Conservation (phyloP, 306 rosid species). For the Lathyrus sativus region DNA sequence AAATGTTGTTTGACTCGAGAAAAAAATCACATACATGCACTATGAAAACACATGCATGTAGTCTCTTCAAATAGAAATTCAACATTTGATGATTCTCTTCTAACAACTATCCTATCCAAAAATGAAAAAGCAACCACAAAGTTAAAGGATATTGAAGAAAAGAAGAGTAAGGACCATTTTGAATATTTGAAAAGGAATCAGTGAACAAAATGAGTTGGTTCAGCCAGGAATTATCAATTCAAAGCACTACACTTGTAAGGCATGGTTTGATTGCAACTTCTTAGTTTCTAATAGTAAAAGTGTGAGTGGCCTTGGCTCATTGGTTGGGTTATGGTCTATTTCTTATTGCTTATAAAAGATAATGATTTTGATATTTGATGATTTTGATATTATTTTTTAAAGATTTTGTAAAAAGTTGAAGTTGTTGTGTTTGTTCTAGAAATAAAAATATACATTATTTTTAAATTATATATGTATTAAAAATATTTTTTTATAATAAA, state of each 20-base stretch:
- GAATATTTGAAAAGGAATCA: not conserved
- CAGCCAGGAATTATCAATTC: not conserved
- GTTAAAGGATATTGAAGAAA: not conserved
- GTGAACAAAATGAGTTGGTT: conserved; percentile 2
- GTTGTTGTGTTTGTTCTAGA: no score
- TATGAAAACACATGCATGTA: conserved; percentile 17
- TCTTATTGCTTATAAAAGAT: no score
- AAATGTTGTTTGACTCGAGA: conserved; percentile 17
- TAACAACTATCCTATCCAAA: not conserved
- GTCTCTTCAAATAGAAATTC: conserved; percentile 30
- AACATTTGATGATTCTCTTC: conserved; percentile 14
- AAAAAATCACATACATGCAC: conserved; percentile 11
- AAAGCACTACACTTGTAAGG: not conserved
- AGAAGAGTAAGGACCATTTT: conserved; percentile 5
- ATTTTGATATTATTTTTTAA: no score
- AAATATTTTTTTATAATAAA: no score
- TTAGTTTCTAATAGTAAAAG: not conserved
- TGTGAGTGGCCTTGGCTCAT: not conserved
- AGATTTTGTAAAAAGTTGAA: no score
- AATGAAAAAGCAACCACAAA: conserved; percentile 1
- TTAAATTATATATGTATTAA: no score
- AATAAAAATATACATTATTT: no score
- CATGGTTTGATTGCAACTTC: not conserved
- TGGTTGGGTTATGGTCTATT: no score
- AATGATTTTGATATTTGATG: no score